These are phyloP conservation scores for Sclerospora graminicola DNA, from an alignment of 352 stramenopile genomes.

Conservation along the genomic window DNA sequence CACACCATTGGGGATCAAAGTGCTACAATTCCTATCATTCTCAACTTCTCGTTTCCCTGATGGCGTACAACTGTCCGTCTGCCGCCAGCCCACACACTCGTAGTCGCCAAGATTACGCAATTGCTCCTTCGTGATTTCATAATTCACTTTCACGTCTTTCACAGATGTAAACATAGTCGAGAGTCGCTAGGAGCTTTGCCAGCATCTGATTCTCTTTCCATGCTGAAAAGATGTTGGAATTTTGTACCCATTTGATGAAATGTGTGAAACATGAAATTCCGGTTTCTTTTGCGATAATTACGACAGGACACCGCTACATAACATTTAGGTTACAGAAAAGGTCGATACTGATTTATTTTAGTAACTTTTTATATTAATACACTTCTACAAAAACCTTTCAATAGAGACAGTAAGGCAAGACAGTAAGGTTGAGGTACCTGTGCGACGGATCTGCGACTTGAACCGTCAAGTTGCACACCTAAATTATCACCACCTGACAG, in stretches of 20 bases:
- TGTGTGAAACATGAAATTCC: no score
- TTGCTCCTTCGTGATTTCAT: constrained; percentile 7
- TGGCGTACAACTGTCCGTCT: constrained; percentile 41
- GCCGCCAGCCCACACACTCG: constrained; percentile 49
- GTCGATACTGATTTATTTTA: no score
- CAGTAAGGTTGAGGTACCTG: no score
- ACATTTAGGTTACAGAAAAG: no score
- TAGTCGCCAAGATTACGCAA: constrained; percentile 34
- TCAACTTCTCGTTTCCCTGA: constrained; percentile 21
- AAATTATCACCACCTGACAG: no score
- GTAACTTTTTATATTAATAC: no score
- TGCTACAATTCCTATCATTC: constrained; percentile 34
- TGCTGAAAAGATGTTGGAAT: constrained; percentile 29
- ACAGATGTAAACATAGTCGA: constrained; percentile 31
- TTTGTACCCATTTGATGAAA: no score
- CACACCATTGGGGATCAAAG: constrained; percentile 23
- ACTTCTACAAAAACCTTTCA: no score
- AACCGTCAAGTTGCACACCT: no score
- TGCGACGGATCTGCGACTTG: no score
- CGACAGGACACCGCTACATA: constrained; percentile 21
- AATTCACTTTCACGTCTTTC: constrained; percentile 13
- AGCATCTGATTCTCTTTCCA: constrained; percentile 36
- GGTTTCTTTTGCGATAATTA: constrained; percentile 19
- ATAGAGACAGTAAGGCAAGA: no score
- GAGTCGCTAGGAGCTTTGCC: constrained; percentile 26